phyloP scores from a whole-genome alignment of 2,329 filamentous ascomycete species.

The Dactylonectria macrodidyma region DNA sequence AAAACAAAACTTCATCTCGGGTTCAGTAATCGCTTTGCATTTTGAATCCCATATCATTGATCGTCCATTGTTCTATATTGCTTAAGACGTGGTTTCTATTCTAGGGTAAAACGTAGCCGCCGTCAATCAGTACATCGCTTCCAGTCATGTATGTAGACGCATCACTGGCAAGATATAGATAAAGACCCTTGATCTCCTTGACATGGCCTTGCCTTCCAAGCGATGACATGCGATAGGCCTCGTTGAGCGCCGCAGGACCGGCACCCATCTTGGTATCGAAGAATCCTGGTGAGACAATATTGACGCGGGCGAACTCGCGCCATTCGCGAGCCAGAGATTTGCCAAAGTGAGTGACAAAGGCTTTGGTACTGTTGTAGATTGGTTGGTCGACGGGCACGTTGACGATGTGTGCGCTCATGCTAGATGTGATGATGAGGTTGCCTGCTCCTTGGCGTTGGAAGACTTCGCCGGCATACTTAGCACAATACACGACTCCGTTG shows the following conservation, averaged over 20 bases:
- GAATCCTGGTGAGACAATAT: slow-evolving; percentile 61
- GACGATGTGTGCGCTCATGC: slow-evolving; percentile 62
- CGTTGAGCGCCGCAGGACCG: slow-evolving; percentile 57
- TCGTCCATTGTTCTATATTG: not conserved
- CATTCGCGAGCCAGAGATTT: slow-evolving; percentile 68
- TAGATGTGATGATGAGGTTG: slow-evolving; percentile 64
- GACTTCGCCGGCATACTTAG: slow-evolving; percentile 58
- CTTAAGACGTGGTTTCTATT: not conserved
- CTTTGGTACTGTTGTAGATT: slow-evolving; percentile 68
- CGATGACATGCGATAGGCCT: slow-evolving; percentile 63
- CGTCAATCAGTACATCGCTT: slow-evolving; percentile 64
- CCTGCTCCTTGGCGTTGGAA: slow-evolving; percentile 59
- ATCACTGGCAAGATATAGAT: slow-evolving; percentile 65
- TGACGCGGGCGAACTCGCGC: slow-evolving; percentile 68
- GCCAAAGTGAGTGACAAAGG: slow-evolving; percentile 66
- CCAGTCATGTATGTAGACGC: slow-evolving; percentile 66
- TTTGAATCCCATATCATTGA: not conserved
- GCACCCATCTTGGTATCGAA: slow-evolving; percentile 68
- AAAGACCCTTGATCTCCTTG: slow-evolving; percentile 74
- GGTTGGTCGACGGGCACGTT: slow-evolving; percentile 66
- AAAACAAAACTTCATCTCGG: not conserved
- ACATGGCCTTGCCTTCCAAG: slow-evolving; percentile 71
- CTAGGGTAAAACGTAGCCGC: slow-evolving; percentile 51
- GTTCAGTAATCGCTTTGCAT: not conserved
- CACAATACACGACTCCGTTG: slow-evolving; percentile 60